These are phyloP conservation scores for Penicillium waksmanii DNA, from an alignment of 495 filamentous ascomycete genomes.

Conservation along the genomic window DNA sequence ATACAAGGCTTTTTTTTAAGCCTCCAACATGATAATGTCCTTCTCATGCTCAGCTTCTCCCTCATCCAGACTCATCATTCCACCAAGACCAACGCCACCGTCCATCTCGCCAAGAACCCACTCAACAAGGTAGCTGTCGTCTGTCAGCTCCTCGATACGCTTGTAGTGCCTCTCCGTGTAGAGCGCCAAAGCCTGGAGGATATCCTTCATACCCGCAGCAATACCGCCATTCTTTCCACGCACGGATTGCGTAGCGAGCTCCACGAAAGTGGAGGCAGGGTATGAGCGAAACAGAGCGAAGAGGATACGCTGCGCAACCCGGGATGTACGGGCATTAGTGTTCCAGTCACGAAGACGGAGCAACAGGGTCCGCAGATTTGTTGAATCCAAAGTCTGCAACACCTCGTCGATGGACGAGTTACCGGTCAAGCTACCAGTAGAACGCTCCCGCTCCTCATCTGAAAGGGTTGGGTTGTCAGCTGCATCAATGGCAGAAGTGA, in stretches of 20 bases:
- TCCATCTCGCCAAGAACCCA: conserved; percentile 95
- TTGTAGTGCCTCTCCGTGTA: conserved; percentile 94
- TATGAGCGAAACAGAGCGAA: conserved; percentile 77
- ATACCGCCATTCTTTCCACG: conserved; percentile 43
- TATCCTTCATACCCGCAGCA: conserved; percentile 73
- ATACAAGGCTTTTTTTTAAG: conserved; percentile 29
- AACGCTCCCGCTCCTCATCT: conserved; percentile 27
- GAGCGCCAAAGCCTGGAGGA: conserved; percentile 76
- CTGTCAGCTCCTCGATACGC: conserved; percentile 83
- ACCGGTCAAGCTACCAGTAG: conserved; percentile 61
- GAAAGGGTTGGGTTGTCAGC: conserved; percentile 40
- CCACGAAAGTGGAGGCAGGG: conserved; percentile 71
- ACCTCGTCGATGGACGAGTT: conserved; percentile 82
- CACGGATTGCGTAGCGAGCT: conserved; percentile 52
- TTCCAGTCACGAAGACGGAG: conserved; percentile 91
- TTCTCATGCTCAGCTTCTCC: conserved; percentile 43
- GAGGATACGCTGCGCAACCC: conserved; percentile 84
- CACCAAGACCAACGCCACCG: conserved; percentile 53
- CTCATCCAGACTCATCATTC: conserved; percentile 32
- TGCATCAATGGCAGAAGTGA: conserved; percentile 75
- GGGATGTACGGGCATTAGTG: conserved; percentile 85
- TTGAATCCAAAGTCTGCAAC: conserved; percentile 73
- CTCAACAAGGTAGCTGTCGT: conserved; percentile 92
- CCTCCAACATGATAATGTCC: conserved; percentile 50
- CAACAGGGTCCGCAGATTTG: conserved; percentile 80